phyloP scores from a whole-genome alignment of 139 green algal genomes.

The Asterochloris sp. region DNA sequence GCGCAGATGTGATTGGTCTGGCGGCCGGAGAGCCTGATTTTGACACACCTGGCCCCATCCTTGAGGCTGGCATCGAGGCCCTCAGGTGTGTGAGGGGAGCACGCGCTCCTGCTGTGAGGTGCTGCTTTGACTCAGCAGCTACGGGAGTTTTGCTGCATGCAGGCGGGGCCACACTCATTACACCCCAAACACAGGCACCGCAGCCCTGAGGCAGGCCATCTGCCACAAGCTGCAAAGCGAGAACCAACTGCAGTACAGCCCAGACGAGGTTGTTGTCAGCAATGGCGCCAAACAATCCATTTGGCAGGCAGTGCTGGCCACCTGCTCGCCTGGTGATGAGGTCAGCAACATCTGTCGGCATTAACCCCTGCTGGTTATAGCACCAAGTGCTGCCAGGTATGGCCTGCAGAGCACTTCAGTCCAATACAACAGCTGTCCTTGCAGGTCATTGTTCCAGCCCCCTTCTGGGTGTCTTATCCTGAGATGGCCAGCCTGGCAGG shows the following conservation, averaged over 20 bases:
- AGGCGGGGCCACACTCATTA: slow-evolving; percentile 84
- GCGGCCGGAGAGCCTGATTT: slow-evolving; percentile 97
- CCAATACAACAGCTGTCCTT: neutral
- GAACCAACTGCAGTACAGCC: slow-evolving; percentile 82
- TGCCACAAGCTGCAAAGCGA: slow-evolving; percentile 83
- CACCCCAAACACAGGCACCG: slow-evolving; percentile 89
- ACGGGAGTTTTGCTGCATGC: neutral
- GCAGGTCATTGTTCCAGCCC: slow-evolving; percentile 90
- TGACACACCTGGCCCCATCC: slow-evolving; percentile 80
- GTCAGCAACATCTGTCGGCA: slow-evolving; percentile 24
- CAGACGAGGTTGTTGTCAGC: slow-evolving; percentile 84
- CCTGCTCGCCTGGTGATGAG: slow-evolving; percentile 64
- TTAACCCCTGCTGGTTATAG: neutral
- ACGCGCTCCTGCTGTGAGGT: too few species aligned
- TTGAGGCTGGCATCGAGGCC: slow-evolving; percentile 75
- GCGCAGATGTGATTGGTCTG: slow-evolving; percentile 86
- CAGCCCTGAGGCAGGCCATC: slow-evolving; percentile 75
- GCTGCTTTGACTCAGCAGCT: too few species aligned
- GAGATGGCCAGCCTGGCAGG: slow-evolving; percentile 91
- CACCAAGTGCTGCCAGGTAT: neutral
- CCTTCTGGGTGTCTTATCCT: slow-evolving; percentile 97
- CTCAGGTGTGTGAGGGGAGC: slow-evolving; percentile 36
- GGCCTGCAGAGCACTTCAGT: neutral
- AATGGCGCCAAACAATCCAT: slow-evolving; percentile 97
- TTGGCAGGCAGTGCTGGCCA: slow-evolving; percentile 80